Conservation (phyloP, 2,329 filamentous ascomycete species). For the Beauveria sp. region DNA sequence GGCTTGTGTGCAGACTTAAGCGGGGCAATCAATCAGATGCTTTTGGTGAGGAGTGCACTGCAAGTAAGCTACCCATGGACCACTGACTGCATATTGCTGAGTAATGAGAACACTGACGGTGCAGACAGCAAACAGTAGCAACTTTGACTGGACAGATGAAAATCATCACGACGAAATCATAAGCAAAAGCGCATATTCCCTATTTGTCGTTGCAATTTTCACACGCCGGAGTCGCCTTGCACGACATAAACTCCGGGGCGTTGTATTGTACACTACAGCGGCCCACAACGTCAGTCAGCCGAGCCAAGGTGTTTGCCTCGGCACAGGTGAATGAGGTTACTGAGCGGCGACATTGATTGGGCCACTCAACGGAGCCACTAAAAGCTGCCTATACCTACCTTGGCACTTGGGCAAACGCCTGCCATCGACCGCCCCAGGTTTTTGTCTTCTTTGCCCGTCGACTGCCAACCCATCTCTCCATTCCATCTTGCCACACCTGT, state of each 20-base stretch:
- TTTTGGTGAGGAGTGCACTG: not conserved
- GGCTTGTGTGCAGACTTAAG: not conserved
- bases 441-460: not conserved
- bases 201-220: not conserved
- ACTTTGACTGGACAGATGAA: not conserved
- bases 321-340: not conserved
- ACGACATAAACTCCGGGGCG: not conserved
- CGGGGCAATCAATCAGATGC: not conserved
- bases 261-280: not conserved
- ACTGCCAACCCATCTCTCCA: not conserved
- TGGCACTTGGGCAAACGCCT: not conserved
- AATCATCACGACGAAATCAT: not conserved
- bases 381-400: not conserved
- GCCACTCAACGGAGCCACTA: not conserved
- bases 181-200: too few relatives aligned
- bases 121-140: not conserved
- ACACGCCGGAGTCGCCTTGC: not conserved
- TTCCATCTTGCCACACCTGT: not conserved
- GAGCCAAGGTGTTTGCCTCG: not conserved
- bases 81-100: not conserved
- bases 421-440: not conserved
- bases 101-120: not conserved
- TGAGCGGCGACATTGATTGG: not conserved
- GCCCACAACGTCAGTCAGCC: not conserved
- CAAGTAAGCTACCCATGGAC: not conserved